Conservation (phyloP, 2,329 filamentous ascomycete species). For the Diaporthe ilicicola region DNA sequence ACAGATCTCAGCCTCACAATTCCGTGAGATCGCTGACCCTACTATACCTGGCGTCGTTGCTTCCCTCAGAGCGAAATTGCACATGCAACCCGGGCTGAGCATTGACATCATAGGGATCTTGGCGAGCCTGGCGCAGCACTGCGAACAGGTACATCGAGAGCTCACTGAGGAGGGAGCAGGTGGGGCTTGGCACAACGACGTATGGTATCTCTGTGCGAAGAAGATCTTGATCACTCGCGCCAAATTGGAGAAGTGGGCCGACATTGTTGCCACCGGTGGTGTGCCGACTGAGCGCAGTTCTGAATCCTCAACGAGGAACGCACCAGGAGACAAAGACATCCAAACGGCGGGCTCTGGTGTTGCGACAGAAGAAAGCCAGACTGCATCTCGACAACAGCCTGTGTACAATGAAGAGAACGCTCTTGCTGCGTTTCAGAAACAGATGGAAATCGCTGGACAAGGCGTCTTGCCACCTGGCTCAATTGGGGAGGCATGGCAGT, state of each 20-base stretch:
- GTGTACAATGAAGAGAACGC: not conserved
- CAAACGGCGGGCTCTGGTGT: not conserved
- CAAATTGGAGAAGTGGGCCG: conserved; percentile 57
- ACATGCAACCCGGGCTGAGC: conserved; percentile 53
- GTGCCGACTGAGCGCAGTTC: not conserved
- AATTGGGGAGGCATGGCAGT: conserved; percentile 31
- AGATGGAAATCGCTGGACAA: conserved; percentile 9
- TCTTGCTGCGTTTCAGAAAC: not conserved
- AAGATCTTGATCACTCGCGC: conserved; percentile 56
- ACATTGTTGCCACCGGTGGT: conserved; percentile 49
- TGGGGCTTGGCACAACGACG: conserved; percentile 51
- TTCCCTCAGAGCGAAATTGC: conserved; percentile 50
- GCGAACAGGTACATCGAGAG: conserved; percentile 52
- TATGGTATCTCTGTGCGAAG: conserved; percentile 58
- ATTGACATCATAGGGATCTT: conserved; percentile 56
- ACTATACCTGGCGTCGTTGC: conserved; percentile 50
- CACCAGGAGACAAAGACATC: not conserved
- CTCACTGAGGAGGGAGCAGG: conserved; percentile 44
- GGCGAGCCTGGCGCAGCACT: conserved; percentile 49
- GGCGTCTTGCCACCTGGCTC: conserved; percentile 7
- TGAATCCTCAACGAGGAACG: not conserved
- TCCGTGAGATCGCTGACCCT: conserved; percentile 46
- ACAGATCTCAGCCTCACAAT: conserved; percentile 28
- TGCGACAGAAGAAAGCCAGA: not conserved
- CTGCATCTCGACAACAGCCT: not conserved